These are phyloP conservation scores for Cercospora brassicicola DNA, from an alignment of 2,329 filamentous ascomycete species.

Conservation along the genomic window DNA sequence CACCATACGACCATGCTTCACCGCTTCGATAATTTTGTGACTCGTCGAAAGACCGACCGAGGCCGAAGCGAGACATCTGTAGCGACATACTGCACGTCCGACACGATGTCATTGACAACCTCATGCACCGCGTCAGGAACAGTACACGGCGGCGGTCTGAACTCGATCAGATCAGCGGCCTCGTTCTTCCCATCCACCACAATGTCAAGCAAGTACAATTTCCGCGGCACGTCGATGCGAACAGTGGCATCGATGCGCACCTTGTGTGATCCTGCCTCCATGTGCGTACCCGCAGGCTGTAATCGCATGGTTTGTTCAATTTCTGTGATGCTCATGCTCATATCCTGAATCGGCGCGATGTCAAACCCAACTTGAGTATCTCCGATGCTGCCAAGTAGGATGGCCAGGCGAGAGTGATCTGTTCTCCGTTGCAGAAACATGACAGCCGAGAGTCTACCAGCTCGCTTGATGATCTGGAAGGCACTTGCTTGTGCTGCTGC, in stretches of 20 bases:
- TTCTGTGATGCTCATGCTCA: slow-evolving; percentile 4
- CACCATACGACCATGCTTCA: background rate
- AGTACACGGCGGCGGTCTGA: background rate
- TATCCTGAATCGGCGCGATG: background rate
- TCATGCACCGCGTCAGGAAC: background rate
- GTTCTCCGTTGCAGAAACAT: slow-evolving; percentile 12
- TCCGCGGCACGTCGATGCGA: slow-evolving; percentile 3
- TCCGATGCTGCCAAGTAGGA: slow-evolving; percentile 20
- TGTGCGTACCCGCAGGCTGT: slow-evolving; percentile 1
- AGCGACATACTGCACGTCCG: background rate
- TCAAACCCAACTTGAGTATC: slow-evolving; percentile 23
- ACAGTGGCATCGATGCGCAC: background rate
- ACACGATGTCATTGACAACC: background rate
- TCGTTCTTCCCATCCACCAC: background rate
- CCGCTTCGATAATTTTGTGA: background rate
- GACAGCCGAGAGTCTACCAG: slow-evolving; percentile 16
- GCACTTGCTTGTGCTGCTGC: slow-evolving; percentile 9
- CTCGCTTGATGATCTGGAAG: slow-evolving; percentile 20
- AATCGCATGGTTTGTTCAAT: slow-evolving; percentile 4
- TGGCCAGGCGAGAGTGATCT: slow-evolving; percentile 12
- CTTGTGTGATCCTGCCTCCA: slow-evolving; percentile 10
- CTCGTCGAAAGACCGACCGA: background rate
- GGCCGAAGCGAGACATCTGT: background rate
- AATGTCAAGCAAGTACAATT: slow-evolving; percentile 5
- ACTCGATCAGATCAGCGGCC: background rate